Evolutionary conservation across 345 rosid genomes (phyloP).

Genomic region (Eucalyptus microcorys): DNA sequence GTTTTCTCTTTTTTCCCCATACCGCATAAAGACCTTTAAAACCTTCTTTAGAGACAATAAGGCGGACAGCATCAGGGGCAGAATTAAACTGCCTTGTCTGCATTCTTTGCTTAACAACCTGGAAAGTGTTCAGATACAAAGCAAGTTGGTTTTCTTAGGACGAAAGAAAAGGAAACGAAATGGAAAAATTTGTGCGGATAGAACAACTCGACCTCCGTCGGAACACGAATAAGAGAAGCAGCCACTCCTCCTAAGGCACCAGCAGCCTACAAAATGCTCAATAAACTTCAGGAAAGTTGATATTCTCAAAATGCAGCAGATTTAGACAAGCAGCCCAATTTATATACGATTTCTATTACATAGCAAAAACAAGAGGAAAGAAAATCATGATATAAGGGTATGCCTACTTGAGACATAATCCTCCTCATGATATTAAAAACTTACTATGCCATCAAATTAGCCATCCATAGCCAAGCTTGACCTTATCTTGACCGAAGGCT

Average conservation of each 20-base stretch:
- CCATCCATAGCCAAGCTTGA: background rate
- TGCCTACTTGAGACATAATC: background rate
- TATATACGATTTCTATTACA: background rate
- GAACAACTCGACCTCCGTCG: slow-evolving; percentile 60
- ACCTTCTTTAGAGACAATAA: slow-evolving; percentile 70
- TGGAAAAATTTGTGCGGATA: background rate
- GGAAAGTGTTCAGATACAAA: background rate
- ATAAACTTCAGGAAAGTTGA: background rate
- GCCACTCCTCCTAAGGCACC: slow-evolving; percentile 94
- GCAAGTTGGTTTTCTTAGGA: background rate
- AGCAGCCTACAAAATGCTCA: slow-evolving; percentile 48
- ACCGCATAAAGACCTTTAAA: slow-evolving; percentile 88
- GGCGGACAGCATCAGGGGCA: slow-evolving; percentile 74
- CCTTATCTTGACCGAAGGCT: background rate
- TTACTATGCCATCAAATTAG: background rate
- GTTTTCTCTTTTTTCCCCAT: background rate
- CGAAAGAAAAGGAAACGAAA: background rate
- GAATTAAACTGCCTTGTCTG: slow-evolving; percentile 89
- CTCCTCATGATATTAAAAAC: background rate
- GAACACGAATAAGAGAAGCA: slow-evolving; percentile 90
- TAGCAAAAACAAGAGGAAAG: background rate
- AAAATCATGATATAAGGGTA: background rate
- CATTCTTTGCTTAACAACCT: slow-evolving; percentile 98
- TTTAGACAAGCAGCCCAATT: background rate
- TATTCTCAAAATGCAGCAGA: background rate